Conservation (phyloP, 306 rosid genomes). For the Cucumis cinereus region DNA sequence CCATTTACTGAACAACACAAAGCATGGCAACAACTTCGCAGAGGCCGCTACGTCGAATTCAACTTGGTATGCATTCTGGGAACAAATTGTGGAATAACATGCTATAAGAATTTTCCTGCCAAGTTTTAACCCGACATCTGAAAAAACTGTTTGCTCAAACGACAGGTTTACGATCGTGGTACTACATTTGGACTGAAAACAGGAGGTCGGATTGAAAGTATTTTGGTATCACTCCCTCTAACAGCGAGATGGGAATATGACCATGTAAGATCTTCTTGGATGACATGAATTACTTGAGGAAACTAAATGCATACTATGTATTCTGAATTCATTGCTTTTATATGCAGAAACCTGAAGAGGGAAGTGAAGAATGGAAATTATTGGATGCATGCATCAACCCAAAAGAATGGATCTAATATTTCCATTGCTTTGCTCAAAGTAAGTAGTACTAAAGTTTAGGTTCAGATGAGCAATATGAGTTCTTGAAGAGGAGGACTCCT, state of each 20-base stretch:
- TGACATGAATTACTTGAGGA: not conserved
- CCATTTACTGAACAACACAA: slow-evolving; percentile 71
- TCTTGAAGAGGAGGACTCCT: not conserved
- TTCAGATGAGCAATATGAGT: not conserved
- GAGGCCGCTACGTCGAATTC: slow-evolving; percentile 94
- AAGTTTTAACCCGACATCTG: not conserved
- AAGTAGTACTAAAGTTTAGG: not conserved
- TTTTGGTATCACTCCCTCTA: slow-evolving; percentile 94
- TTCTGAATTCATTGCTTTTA: slow-evolving; percentile 10
- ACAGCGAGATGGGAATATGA: slow-evolving; percentile 95
- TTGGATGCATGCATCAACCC: slow-evolving; percentile 97
- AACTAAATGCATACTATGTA: not conserved
- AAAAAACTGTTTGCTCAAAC: not conserved
- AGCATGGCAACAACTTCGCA: slow-evolving; percentile 91
- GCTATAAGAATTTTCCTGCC: not conserved
- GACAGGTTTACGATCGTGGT: slow-evolving; percentile 90
- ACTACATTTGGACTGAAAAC: slow-evolving; percentile 97
- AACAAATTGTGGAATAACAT: not conserved
- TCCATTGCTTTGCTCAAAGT: not conserved
- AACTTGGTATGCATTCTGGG: slow-evolving; percentile 51
- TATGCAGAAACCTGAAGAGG: slow-evolving; percentile 87
- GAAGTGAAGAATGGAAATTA: slow-evolving; percentile 96
- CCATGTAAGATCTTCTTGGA: slow-evolving; percentile 47
- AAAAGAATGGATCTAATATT: slow-evolving; percentile 64
- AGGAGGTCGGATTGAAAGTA: slow-evolving; percentile 97